Evolutionary conservation across 192 early-diverging fungal genomes (phyloP), one percentile per base, ranked within the genome.

Genomic region (Coemansia sp.): DNA sequence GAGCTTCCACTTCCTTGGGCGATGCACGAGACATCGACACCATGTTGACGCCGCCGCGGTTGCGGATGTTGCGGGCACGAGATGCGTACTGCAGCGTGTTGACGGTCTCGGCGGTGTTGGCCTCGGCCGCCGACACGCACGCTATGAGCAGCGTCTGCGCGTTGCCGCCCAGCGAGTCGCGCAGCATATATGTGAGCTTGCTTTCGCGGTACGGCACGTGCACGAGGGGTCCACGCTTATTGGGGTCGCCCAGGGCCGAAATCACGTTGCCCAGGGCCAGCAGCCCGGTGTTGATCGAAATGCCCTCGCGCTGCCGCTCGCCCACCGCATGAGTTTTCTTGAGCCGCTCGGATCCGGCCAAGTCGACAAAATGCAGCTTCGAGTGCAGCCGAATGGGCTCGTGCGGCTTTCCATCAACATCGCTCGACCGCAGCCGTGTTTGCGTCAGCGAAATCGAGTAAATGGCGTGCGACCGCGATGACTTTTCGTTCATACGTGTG

Each of bases 351-450:
- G 92, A 94, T 27, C 97, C 97, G 19, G 97, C 97, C 75, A 99
- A 79, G 83, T 99, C 97, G 12, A 99, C 97, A 85, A 99, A 99
- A 72, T 97, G 93, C 59, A 99, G 94, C 77, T 98, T 99, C 29
- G 92, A 94, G 5, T 83, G 84, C 12, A 92, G 72, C 4, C 82
- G 77, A 14, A 90, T 66, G 70, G 83, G 83, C 54, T 87, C 87
- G 8, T 32, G 32, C 32, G 80, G 87, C 21, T 41, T 39, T 7
- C 57, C 56, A 1, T 45, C 52, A 49, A 7, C 45, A 8, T 53
- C 45, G 1, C 50, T 49, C 54, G 8, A 47, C 12, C 10, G 50
- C 39, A 69, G 81, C 62, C 82, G 84, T 51, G 91, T 83, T 70
- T 99, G 97, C 17, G 83, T 76, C 49, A 99, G 84, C 4, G 89